phyloP scores from a whole-genome alignment of 2,329 filamentous ascomycete species.

The Paracorniculantispora psalliotae region DNA sequence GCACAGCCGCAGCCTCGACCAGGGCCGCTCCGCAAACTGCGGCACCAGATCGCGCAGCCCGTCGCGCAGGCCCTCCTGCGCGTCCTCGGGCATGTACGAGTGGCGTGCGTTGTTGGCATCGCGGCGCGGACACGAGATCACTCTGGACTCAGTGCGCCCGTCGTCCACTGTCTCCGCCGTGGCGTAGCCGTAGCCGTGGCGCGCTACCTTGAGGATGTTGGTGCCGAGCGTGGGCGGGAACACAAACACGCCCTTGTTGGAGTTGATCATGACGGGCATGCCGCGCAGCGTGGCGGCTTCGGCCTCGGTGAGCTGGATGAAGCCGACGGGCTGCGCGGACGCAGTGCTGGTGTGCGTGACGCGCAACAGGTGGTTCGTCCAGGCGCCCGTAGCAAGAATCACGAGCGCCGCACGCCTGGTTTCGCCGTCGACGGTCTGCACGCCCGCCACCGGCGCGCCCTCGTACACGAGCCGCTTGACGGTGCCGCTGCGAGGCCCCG shows the following conservation, averaged over 20 bases:
- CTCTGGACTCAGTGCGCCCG: slow-evolving; percentile 14
- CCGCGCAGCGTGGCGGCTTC: slow-evolving; percentile 50
- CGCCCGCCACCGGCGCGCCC: slow-evolving; percentile 17
- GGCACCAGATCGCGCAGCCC: slow-evolving; percentile 52
- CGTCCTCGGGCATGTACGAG: slow-evolving; percentile 45
- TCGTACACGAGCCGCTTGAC: slow-evolving; percentile 21
- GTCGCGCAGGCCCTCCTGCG: slow-evolving; percentile 44
- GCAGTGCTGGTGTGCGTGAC: slow-evolving; percentile 57
- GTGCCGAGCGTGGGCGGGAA: slow-evolving; percentile 46
- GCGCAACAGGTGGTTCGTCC: slow-evolving; percentile 52
- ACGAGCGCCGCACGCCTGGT: slow-evolving; percentile 52
- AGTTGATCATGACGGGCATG: slow-evolving; percentile 56
- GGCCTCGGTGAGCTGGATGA: slow-evolving; percentile 53
- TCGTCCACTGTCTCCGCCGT: slow-evolving; percentile 21
- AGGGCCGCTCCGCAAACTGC: slow-evolving; percentile 45
- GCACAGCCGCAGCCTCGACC: slow-evolving; percentile 49
- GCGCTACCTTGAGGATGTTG: slow-evolving; percentile 53
- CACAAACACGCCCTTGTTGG: slow-evolving; percentile 49
- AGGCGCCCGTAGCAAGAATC: slow-evolving; percentile 64
- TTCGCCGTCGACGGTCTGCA: slow-evolving; percentile 28
- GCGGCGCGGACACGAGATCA: slow-evolving; percentile 30
- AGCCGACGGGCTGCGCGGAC: slow-evolving; percentile 62
- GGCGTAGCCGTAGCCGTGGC: slow-evolving; percentile 55
- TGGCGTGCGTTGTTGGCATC: slow-evolving; percentile 34
- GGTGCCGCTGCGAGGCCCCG: slow-evolving; percentile 24